phyloP scores from a whole-genome alignment of 148 eudicot species.

The Cornus suecica region DNA sequence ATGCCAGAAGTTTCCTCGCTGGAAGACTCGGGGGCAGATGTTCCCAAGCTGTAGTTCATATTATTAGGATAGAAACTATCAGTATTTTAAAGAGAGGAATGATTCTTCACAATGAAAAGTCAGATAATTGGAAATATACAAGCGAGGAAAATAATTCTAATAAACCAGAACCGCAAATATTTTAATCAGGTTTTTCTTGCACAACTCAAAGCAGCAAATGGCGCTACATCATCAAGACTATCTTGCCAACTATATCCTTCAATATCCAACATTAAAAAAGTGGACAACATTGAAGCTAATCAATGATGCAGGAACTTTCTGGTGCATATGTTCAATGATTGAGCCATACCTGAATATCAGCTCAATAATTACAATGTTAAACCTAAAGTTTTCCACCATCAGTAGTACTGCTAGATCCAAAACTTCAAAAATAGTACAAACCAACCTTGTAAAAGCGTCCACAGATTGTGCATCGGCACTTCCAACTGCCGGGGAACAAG shows the following conservation, averaged over 20 bases:
- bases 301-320: background rate
- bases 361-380: background rate
- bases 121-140: background rate
- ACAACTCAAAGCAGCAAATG: background rate
- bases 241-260: background rate
- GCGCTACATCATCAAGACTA: background rate
- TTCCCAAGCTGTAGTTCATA: slow-evolving; percentile 32
- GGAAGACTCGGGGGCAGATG: slow-evolving; percentile 31
- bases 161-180: background rate
- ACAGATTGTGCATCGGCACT: slow-evolving; percentile 33
- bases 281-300: background rate
- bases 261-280: background rate
- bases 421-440: background rate
- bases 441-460: slow-evolving; percentile 59
- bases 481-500: slow-evolving; percentile 33
- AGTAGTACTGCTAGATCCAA: background rate
- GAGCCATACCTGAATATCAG: background rate
- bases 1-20: slow-evolving; percentile 36
- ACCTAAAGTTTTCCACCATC: background rate
- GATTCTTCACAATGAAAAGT: background rate
- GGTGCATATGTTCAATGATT: background rate
- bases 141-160: background rate
- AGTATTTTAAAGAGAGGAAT: background rate
- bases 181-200: background rate
- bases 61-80: background rate